Base-by-base conservation (phyloP, 2,329 filamentous ascomycete genomes). In the Diaporthe citriasiana region DNA sequence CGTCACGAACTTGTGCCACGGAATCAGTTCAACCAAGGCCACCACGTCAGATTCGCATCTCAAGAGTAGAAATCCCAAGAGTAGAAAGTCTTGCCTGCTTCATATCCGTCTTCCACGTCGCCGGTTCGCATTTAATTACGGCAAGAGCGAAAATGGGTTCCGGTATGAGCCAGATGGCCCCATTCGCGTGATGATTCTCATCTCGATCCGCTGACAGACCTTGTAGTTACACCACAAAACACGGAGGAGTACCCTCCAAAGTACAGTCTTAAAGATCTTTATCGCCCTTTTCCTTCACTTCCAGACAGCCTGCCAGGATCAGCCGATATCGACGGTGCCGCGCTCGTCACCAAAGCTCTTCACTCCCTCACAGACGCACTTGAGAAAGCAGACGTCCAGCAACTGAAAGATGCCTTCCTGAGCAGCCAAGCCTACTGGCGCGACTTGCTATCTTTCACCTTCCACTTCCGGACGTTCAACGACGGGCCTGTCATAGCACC, bases 371-470 rank as follows among this genome's bases (percentile, higher is more conserved):
- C 78, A 22, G 53, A 59, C 4, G 80, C 80, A 0, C 25, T 81
- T 1, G 69, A 57, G 0, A 57, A 60, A 15, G 70, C 73, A 7
- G 78, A 83, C 72, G 70, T 63, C 8, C 35, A 70, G 4, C 72
- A 74, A 1, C 69, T 84, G 2, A 75, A 76, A 12, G 38, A 22
- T 45, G 81, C 79, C 56, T 84, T 84, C 75, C 80, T 79, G 56
- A 7, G 73, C 4, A 74, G 70, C 3, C 81, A 84, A 75, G 79
- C 81, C 6, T 84, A 81, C 76, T 84, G 82, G 82, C 81, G 79
- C 27, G 83, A 85, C 66, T 74, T 78, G 53, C 45, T 85, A 33
- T 82, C 82, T 0, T 71, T 85, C 30, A 85, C 83, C 0, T 83
- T 77, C 70, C 81, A 84, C 55, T 51, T 83, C n/a, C 82, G 83